Conservation (phyloP, 2,329 filamentous ascomycete species). For the Zopfia rhizophila region DNA sequence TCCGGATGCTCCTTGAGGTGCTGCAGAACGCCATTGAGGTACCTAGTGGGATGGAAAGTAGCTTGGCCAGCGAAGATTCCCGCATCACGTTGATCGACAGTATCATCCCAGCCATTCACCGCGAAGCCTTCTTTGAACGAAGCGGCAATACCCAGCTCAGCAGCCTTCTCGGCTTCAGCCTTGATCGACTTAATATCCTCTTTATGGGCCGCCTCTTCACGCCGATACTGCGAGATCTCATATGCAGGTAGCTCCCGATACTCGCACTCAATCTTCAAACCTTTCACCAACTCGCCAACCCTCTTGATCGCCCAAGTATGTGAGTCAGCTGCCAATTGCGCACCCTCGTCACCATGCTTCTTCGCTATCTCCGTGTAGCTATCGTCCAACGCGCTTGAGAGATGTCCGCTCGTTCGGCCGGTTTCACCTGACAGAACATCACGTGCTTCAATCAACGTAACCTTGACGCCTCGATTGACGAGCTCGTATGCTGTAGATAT, state of each 20-base stretch:
- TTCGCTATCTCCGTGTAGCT: conserved; percentile 62
- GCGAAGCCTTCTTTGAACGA: conserved; percentile 57
- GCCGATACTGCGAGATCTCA: conserved; percentile 61
- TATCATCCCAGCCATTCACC: conserved; percentile 64
- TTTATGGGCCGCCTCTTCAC: conserved; percentile 55
- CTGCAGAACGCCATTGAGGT: conserved; percentile 62
- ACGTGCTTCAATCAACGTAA: conserved; percentile 65
- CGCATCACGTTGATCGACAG: conserved; percentile 62
- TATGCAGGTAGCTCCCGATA: conserved; percentile 63
- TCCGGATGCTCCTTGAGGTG: conserved; percentile 63
- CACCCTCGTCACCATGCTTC: conserved; percentile 63
- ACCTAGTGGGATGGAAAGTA: conserved; percentile 68
- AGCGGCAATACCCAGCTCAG: conserved; percentile 56
- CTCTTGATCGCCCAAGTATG: conserved; percentile 65
- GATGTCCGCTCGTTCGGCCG: conserved; percentile 64
- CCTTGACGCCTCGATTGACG: conserved; percentile 60
- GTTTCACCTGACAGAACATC: conserved; percentile 66
- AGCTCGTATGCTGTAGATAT: conserved; percentile 65
- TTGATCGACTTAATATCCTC: conserved; percentile 59
- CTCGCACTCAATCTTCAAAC: conserved; percentile 66
- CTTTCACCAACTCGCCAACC: conserved; percentile 61
- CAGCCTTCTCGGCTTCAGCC: conserved; percentile 58
- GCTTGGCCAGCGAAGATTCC: conserved; percentile 61
- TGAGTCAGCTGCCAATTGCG: conserved; percentile 62
- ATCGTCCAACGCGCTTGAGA: conserved; percentile 66